Conservation (phyloP, 2,329 filamentous ascomycete genomes). For the Neopestalotiopsis sp. region DNA sequence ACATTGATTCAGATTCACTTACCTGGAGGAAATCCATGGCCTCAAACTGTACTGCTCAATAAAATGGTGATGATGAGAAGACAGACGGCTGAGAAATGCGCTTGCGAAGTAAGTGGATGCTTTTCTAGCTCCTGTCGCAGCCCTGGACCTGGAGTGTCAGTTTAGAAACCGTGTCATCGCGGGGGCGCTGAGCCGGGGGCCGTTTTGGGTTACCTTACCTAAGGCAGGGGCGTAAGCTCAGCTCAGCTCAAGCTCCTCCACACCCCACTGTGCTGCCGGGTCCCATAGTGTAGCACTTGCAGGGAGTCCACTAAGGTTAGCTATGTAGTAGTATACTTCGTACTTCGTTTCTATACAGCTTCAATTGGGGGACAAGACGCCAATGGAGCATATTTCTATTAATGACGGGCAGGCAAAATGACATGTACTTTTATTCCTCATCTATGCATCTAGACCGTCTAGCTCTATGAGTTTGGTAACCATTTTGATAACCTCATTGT, state of each 20-base stretch:
- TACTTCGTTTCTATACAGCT: no score
- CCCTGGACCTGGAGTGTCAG: no score
- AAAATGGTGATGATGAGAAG: slow-evolving; percentile 6
- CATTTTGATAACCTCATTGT: slow-evolving; percentile 73
- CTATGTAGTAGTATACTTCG: not conserved
- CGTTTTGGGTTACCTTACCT: not conserved
- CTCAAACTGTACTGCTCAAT: not conserved
- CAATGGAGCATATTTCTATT: not conserved
- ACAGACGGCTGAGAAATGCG: not conserved
- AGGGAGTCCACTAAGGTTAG: no score
- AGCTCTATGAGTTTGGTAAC: slow-evolving; percentile 85
- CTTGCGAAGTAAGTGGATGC: slow-evolving; percentile 7
- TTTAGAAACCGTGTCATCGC: slow-evolving; percentile 22
- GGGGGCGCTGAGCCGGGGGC: not conserved
- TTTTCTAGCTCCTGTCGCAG: slow-evolving; percentile 23
- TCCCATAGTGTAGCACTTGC: not conserved
- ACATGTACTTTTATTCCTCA: not conserved
- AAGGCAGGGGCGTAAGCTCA: not conserved
- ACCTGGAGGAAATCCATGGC: slow-evolving; percentile 17
- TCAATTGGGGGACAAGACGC: no score
- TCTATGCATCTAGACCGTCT: slow-evolving; percentile 78
- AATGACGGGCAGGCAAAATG: not conserved
- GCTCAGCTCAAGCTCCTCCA: not conserved
- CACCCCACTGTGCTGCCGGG: not conserved
- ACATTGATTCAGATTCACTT: not conserved